These are phyloP conservation scores for Nitzschia inconspicua DNA, from an alignment of 108 stramenopile species.

Conservation along the genomic window DNA sequence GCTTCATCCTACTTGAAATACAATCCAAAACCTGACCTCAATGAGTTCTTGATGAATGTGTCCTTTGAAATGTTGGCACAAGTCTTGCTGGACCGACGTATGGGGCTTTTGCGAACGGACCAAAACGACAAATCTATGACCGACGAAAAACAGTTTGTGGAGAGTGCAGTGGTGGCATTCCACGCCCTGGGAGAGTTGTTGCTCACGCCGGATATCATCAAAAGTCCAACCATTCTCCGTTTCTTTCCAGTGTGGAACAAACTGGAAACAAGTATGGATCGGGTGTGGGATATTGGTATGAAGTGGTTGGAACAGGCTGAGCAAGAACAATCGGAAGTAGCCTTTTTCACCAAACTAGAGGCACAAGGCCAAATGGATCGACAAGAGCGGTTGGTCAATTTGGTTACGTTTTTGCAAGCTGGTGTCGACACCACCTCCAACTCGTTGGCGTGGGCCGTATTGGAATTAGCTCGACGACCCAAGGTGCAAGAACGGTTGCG, in stretches of 20 bases:
- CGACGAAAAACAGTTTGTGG: background rate
- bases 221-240: background rate
- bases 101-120: background rate
- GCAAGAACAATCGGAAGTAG: background rate
- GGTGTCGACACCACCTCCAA: conserved; percentile 35
- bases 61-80: background rate
- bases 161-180: background rate
- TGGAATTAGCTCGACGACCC: conserved; percentile 27
- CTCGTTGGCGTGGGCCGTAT: conserved; percentile 26
- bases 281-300: background rate
- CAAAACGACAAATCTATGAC: background rate
- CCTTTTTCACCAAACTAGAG: conserved; percentile 9
- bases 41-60: background rate
- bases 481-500: conserved; percentile 22
- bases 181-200: background rate
- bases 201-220: background rate
- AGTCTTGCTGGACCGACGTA: background rate
- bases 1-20: background rate
- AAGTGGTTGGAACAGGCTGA: background rate
- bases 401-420: conserved; percentile 11
- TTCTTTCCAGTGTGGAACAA: background rate
- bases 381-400: background rate
- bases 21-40: background rate
- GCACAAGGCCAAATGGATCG: conserved; percentile 19
- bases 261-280: background rate